Conservation (phyloP, 2,329 filamentous ascomycete genomes). For the Phyllosticta citrichinensis region DNA sequence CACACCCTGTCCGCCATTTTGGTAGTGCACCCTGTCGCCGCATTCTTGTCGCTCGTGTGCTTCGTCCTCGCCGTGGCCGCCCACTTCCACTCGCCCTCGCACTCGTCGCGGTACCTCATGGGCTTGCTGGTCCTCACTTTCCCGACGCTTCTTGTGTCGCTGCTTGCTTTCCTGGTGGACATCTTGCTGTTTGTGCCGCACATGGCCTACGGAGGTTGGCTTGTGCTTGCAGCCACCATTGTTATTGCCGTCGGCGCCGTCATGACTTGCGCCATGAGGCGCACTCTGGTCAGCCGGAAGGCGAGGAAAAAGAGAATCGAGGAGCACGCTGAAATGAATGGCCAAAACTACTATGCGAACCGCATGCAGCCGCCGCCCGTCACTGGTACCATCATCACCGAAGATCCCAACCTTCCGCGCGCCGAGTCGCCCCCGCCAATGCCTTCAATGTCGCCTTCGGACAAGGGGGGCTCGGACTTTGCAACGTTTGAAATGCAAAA, state of each 20-base stretch:
- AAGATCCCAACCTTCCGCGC: slow-evolving; percentile 30
- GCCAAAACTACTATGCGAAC: slow-evolving; percentile 70
- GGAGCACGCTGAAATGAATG: slow-evolving; percentile 95
- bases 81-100: slow-evolving; percentile 78
- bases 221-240: slow-evolving; percentile 82
- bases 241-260: slow-evolving; percentile 72
- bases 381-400: slow-evolving; percentile 13
- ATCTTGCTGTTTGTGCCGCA: slow-evolving; percentile 92
- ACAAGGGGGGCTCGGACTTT: slow-evolving; percentile 43
- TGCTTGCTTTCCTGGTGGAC: slow-evolving; percentile 86
- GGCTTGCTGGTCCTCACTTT: slow-evolving; percentile 77
- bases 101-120: slow-evolving; percentile 82
- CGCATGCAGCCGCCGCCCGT: slow-evolving; percentile 33
- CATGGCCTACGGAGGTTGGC: slow-evolving; percentile 85
- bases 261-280: slow-evolving; percentile 88
- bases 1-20: slow-evolving; percentile 75
- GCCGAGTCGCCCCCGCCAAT: slow-evolving; percentile 46
- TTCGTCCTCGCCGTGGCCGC: slow-evolving; percentile 68
- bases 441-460: slow-evolving; percentile 24
- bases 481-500: slow-evolving; percentile 55
- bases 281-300: slow-evolving; percentile 83
- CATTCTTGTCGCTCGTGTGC: slow-evolving; percentile 75
- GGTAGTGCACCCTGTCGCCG: slow-evolving; percentile 85
- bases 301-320: slow-evolving; percentile 85
- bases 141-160: slow-evolving; percentile 69